Evolutionary conservation across 139 green algal genomes (phyloP).

Genomic region (Volvox reticuliferus): DNA sequence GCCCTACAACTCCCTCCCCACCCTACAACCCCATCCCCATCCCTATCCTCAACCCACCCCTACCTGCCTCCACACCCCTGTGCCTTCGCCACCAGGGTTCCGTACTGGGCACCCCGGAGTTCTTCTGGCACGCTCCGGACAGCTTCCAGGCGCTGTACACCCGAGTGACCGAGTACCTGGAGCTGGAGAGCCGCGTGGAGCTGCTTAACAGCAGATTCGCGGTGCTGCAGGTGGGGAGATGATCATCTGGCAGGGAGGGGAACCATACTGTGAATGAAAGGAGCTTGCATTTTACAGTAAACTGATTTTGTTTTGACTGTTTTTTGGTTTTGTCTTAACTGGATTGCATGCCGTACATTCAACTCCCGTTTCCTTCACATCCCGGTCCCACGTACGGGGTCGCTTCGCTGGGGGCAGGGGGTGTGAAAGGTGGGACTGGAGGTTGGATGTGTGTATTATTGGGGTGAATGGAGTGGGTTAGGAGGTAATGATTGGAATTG

Average conservation of each 20-base stretch:
- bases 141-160: conserved; percentile 64
- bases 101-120: conserved; percentile 79
- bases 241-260: not conserved
- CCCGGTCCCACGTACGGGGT: no score
- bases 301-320: no score
- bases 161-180: conserved; percentile 71
- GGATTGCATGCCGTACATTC: no score
- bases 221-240: conserved; percentile 60
- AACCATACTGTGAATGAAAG: not conserved
- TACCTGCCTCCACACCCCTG: not conserved
- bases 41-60: not conserved
- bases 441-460: no score
- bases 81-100: conserved; percentile 18
- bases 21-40: not conserved
- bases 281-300: no score
- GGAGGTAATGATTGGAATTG: no score
- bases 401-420: no score
- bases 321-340: no score
- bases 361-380: no score
- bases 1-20: not conserved
- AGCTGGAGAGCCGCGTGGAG: conserved; percentile 70
- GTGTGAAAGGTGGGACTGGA: no score
- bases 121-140: conserved; percentile 77
- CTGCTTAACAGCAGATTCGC: conserved; percentile 69
- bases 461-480: no score